A percentile compares a stretch with the other conserved stretches of the same genome.
phyloP scores from a whole-genome alignment of 2,329 filamentous ascomycete species.

The Madurella fahalii region DNA sequence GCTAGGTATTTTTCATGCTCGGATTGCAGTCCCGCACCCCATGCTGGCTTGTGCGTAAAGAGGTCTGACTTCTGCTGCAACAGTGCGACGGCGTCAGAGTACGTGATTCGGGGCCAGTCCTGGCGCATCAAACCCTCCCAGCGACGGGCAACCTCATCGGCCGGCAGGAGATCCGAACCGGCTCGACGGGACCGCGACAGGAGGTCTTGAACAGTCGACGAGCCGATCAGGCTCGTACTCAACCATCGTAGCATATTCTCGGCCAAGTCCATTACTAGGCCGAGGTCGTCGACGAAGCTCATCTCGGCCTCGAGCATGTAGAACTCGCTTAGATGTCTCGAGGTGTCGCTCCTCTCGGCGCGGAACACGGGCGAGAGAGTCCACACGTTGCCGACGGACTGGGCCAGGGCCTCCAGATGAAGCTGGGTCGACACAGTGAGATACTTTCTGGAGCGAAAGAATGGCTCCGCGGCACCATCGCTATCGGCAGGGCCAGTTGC shows the following conservation, averaged over 20 bases:
- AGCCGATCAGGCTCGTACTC: constrained; percentile 36
- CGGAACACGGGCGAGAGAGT: constrained; percentile 90
- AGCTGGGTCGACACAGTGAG: constrained; percentile 93
- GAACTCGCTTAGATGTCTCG: constrained; percentile 92
- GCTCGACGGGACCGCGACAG: constrained; percentile 24
- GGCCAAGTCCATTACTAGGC: constrained; percentile 70
- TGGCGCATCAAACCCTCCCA: constrained; percentile 64
- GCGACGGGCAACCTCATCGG: constrained; percentile 56
- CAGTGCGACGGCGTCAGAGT: constrained; percentile 68
- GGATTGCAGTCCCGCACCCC: constrained; percentile 73
- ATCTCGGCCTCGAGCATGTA: constrained; percentile 97
- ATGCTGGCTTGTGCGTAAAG: constrained; percentile 67
- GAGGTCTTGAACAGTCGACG: constrained; percentile 45
- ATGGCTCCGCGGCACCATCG: constrained; percentile 47
- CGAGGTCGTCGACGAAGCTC: constrained; percentile 68
- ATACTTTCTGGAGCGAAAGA: constrained; percentile 87
- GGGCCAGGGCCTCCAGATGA: constrained; percentile 86
- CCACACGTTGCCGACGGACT: constrained; percentile 88
- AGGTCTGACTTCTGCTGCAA: constrained; percentile 57
- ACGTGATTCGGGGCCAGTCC: constrained; percentile 78
- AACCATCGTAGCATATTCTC: constrained; percentile 69
- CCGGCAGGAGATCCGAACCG: constrained; percentile 38
- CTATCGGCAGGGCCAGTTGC: constrained; percentile 28
- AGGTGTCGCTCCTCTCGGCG: constrained; percentile 88
- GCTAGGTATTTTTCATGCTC: constrained; percentile 93